phyloP scores from a whole-genome alignment of 2,329 filamentous ascomycete genomes.

The Xylaria sp. region DNA sequence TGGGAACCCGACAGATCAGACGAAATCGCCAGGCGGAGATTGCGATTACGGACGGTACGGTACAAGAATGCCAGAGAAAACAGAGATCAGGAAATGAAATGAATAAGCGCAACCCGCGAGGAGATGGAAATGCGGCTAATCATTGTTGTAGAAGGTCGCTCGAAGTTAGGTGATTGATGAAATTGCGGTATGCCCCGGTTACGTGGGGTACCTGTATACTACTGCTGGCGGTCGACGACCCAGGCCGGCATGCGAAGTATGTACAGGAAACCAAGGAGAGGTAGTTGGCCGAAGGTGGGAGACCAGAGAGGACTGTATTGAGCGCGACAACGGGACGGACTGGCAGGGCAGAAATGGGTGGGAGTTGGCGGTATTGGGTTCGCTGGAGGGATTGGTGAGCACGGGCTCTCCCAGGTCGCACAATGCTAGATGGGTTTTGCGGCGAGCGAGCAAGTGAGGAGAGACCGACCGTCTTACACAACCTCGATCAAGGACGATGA shows the following conservation, averaged over 20 bases:
- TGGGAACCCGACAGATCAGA: conserved; percentile 31
- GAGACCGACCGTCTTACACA: conserved; percentile 12
- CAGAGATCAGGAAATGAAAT: conserved; percentile 64
- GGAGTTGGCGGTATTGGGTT: conserved; percentile 18
- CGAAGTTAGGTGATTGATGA: conserved; percentile 48
- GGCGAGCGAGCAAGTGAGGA: conserved; percentile 25
- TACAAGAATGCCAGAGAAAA: conserved; percentile 41
- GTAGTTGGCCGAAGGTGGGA: conserved; percentile 21
- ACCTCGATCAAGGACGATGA: conserved; percentile 14
- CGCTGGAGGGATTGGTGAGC: conserved; percentile 35
- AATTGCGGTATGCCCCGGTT: conserved; percentile 37
- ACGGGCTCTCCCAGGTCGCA: conserved; percentile 32
- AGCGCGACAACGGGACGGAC: conserved; percentile 39
- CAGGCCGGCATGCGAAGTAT: conserved; percentile 32
- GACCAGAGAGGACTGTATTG: conserved; percentile 44
- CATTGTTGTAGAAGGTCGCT: conserved; percentile 62
- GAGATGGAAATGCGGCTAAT: conserved; percentile 62
- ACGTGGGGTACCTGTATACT: conserved; percentile 32
- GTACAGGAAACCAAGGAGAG: conserved; percentile 29
- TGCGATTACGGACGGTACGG: conserved; percentile 38
- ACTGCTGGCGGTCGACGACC: conserved; percentile 31
- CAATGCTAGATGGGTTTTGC: conserved; percentile 19
- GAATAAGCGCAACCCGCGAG: conserved; percentile 63
- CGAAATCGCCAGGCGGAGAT: conserved; percentile 33
- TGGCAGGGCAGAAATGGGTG: conserved; percentile 33